A percentile compares a stretch with the other conserved stretches of the same genome.
Evolutionary conservation across 345 rosid genomes (phyloP).

Genomic region (Lagerstroemia speciosa): DNA sequence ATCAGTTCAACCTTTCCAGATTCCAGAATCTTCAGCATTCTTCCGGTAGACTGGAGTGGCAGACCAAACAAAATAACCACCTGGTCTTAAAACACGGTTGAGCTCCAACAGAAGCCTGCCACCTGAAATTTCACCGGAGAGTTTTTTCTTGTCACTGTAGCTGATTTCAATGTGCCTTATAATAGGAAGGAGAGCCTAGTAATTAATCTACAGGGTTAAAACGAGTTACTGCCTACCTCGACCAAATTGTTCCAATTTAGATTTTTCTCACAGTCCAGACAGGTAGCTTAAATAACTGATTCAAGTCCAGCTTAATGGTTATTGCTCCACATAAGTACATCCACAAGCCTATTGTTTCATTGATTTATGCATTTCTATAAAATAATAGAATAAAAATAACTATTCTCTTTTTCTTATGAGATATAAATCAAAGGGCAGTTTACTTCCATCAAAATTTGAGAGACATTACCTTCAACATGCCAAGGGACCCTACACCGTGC

Average conservation of each 20-base stretch:
- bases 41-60: conserved; percentile 91
- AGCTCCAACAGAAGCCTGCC: conserved; percentile 88
- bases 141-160: no score
- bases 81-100: conserved; percentile 80
- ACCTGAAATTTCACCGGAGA: conserved; percentile 30
- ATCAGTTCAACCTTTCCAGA: conserved; percentile 62
- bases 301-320: background rate
- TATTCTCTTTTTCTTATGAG: background rate
- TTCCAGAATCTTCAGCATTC: conserved; percentile 62
- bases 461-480: conserved; percentile 17
- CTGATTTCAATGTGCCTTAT: background rate
- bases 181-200: background rate
- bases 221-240: background rate
- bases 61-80: conserved; percentile 95
- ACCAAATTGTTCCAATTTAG: background rate
- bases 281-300: background rate
- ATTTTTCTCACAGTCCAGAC: background rate
- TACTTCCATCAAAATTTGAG: background rate
- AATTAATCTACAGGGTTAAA: background rate
- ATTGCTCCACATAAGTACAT: background rate
- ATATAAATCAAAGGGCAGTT: background rate
- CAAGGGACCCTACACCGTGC: conserved; percentile 24
- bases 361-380: background rate
- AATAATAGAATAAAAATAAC: background rate
- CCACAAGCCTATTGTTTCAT: background rate